Evolutionary conservation across 2,329 filamentous ascomycete genomes (phyloP).

Genomic region (Pseudogymnoascus sp.): DNA sequence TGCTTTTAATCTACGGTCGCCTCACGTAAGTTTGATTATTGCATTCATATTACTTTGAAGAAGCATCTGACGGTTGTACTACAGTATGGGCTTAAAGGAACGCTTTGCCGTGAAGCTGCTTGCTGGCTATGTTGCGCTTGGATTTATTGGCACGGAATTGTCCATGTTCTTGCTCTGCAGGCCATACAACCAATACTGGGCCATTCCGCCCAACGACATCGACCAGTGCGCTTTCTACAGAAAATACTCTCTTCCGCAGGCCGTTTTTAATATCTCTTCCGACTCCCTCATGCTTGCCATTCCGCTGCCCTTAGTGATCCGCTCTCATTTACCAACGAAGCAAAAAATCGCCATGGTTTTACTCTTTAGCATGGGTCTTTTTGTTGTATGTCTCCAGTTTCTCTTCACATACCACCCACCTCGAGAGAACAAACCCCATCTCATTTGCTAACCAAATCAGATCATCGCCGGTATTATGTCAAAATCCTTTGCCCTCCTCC

Average conservation of each 20-base stretch:
- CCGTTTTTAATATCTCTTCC: slow-evolving; percentile 50
- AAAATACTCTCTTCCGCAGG: slow-evolving; percentile 51
- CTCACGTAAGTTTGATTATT: slow-evolving; percentile 37
- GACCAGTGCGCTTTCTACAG: slow-evolving; percentile 50
- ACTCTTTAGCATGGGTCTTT: slow-evolving; percentile 39
- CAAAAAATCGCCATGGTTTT: slow-evolving; percentile 45
- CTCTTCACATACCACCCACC: neutral
- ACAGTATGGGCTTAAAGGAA: slow-evolving; percentile 38
- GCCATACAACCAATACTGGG: slow-evolving; percentile 50
- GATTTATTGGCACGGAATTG: slow-evolving; percentile 45
- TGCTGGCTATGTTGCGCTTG: slow-evolving; percentile 38
- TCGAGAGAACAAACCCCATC: slow-evolving; percentile 1
- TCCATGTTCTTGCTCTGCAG: slow-evolving; percentile 42
- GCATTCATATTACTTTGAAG: neutral
- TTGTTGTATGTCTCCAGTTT: slow-evolving; percentile 33
- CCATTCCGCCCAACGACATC: slow-evolving; percentile 40
- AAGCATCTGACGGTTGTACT: neutral
- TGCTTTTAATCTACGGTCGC: slow-evolving; percentile 50
- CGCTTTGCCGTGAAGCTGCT: slow-evolving; percentile 41
- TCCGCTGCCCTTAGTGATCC: slow-evolving; percentile 46
- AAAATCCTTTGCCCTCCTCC: slow-evolving; percentile 31
- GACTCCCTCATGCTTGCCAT: slow-evolving; percentile 51
- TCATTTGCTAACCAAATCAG: slow-evolving; percentile 19
- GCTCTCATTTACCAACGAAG: slow-evolving; percentile 40
- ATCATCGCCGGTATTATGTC: slow-evolving; percentile 44